A percentile compares a stretch with the other conserved stretches of the same genome.
phyloP scores from a whole-genome alignment of 1,284 basidiomycete genomes.

The Trametes pubescens region DNA sequence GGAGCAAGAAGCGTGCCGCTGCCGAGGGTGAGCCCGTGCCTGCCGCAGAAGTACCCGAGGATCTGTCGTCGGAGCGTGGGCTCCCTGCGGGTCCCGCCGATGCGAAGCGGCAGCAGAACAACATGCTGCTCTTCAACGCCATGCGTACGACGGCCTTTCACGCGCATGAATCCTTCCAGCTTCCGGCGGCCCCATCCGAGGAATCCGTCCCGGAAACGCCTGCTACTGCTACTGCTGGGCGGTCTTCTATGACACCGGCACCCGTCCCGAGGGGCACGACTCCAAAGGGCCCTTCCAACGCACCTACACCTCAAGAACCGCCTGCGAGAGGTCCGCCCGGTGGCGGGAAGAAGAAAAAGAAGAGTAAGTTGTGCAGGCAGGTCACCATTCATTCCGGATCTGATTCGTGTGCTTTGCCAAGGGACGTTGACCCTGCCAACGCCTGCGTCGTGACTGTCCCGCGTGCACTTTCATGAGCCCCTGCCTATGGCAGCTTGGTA shows the following conservation, averaged over 20 bases:
- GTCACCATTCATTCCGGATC: constrained; percentile 1
- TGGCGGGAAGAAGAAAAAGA: constrained; percentile 75
- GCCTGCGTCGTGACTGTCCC: constrained; percentile 14
- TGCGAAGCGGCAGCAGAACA: constrained; percentile 64
- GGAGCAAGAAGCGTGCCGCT: constrained; percentile 51
- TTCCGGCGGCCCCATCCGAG: constrained; percentile 44
- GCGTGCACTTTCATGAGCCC: neutral
- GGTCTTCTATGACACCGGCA: constrained; percentile 62
- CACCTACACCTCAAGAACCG: constrained; percentile 54
- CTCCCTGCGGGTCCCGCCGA: constrained; percentile 5
- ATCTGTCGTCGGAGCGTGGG: constrained; percentile 28
- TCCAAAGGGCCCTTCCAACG: constrained; percentile 50
- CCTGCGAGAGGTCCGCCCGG: constrained; percentile 55
- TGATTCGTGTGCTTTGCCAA: constrained; percentile 11
- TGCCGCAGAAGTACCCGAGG: constrained; percentile 38
- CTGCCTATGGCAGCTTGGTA: neutral
- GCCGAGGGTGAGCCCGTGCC: constrained; percentile 40
- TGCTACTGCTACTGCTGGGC: constrained; percentile 46
- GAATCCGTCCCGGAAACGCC: constrained; percentile 50
- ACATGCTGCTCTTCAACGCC: constrained; percentile 70
- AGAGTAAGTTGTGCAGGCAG: constrained; percentile 52
- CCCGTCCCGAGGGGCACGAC: constrained; percentile 53
- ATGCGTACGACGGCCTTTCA: constrained; percentile 80
- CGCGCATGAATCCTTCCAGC: constrained; percentile 57
- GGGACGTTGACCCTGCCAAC: constrained; percentile 33